A percentile compares a stretch with the other conserved stretches of the same genome.
Conservation (phyloP, 495 filamentous ascomycete genomes). For the Bathelium albidoporum region DNA sequence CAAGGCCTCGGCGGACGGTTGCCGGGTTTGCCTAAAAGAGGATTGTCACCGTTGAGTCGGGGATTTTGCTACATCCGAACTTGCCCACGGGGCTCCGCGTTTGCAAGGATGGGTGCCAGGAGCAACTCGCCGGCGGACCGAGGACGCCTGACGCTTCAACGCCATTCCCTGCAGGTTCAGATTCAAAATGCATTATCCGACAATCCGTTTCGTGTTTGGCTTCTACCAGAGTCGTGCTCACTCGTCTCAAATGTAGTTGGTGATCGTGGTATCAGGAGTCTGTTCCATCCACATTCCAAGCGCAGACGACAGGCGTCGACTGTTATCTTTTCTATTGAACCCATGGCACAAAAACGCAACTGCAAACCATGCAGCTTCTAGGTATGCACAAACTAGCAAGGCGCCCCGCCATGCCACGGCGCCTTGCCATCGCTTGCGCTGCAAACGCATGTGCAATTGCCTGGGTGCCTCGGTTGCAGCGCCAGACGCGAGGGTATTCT, state of each 20-base stretch:
- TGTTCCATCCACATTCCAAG: too few species aligned
- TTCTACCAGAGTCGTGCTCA: not conserved
- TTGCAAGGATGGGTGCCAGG: not conserved
- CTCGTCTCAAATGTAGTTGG: not conserved
- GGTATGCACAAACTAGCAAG: not conserved
- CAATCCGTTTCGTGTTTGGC: not conserved
- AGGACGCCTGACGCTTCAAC: not conserved
- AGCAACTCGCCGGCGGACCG: not conserved
- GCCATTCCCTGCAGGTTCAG: not conserved
- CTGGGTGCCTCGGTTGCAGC: not conserved
- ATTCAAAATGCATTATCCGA: not conserved
- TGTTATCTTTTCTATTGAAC: too few species aligned
- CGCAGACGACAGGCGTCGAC: too few species aligned
- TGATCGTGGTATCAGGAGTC: too few species aligned
- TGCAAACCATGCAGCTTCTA: not conserved
- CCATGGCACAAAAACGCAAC: not conserved
- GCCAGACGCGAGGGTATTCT: not conserved
- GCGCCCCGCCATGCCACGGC: not conserved
- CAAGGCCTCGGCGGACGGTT: not conserved
- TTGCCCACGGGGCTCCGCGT: slow-evolving; percentile 1
- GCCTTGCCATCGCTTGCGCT: not conserved
- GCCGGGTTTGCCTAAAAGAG: not conserved
- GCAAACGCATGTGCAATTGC: slow-evolving; percentile 5
- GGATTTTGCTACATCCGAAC: not conserved
- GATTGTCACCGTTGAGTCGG: not conserved